Conservation (phyloP, 345 rosid genomes). For the Eutrema japonicum region DNA sequence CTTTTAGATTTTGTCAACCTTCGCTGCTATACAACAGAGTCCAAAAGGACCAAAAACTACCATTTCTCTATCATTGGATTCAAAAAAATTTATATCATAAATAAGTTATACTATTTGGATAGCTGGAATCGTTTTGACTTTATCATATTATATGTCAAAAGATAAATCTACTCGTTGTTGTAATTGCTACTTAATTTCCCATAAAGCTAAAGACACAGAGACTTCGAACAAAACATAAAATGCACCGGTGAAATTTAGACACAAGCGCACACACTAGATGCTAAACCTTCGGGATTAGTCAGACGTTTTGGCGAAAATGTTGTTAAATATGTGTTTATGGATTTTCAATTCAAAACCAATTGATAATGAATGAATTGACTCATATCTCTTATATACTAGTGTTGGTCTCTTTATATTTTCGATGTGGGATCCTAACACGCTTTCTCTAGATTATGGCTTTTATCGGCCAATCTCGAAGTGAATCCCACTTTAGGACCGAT, state of each 20-base stretch:
- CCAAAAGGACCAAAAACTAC: slow-evolving; percentile 15
- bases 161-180: slow-evolving; percentile 7
- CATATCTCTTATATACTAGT: too few species aligned
- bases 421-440: too few species aligned
- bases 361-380: too few species aligned
- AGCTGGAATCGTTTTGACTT: slow-evolving; percentile 14
- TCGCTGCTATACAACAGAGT: slow-evolving; percentile 10
- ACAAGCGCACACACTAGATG: not conserved
- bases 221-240: not conserved
- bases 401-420: too few species aligned
- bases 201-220: not conserved
- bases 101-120: not conserved
- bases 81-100: not conserved
- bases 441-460: too few species aligned
- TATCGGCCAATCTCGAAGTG: too few species aligned
- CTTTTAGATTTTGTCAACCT: slow-evolving; percentile 31
- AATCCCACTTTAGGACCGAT: too few species aligned
- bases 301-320: too few species aligned
- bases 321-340: too few species aligned
- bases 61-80: not conserved
- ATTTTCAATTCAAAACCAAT: too few species aligned
- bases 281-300: not conserved
- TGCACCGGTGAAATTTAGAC: not conserved
- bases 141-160: slow-evolving; percentile 4
- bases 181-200: not conserved